Evolutionary conservation across 352 stramenopile species (phyloP).

Genomic region (Phytophthora ramorum): DNA sequence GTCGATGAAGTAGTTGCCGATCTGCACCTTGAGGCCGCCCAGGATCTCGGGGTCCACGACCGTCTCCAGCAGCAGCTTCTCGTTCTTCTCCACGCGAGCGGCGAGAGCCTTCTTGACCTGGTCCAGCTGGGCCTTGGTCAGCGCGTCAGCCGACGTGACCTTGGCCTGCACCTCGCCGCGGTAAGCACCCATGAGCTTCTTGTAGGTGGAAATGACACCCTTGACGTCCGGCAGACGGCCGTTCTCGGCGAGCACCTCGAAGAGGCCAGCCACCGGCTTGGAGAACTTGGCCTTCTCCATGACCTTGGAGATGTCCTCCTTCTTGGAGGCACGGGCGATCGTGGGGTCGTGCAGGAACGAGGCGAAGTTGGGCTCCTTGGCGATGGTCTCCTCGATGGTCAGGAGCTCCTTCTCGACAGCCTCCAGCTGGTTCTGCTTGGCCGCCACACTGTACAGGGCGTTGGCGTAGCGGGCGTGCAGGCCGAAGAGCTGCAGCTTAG

Average conservation of each 20-base stretch:
- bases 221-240: slow-evolving; percentile 91
- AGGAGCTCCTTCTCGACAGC: slow-evolving; percentile 92
- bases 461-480: slow-evolving; percentile 97
- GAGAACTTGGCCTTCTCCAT: slow-evolving; percentile 93
- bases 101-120: slow-evolving; percentile 94
- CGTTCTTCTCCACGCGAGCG: slow-evolving; percentile 85
- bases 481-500: slow-evolving; percentile 96
- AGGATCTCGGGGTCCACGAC: slow-evolving; percentile 95
- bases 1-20: slow-evolving; percentile 98
- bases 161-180: slow-evolving; percentile 96
- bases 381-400: slow-evolving; percentile 80
- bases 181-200: slow-evolving; percentile 96
- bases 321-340: slow-evolving; percentile 94
- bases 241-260: slow-evolving; percentile 97
- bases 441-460: slow-evolving; percentile 96
- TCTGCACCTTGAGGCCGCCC: slow-evolving; percentile 97
- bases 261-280: slow-evolving; percentile 94
- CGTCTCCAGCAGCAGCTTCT: slow-evolving; percentile 93
- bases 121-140: slow-evolving; percentile 93
- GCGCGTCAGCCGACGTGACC: slow-evolving; percentile 95
- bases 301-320: slow-evolving; percentile 92
- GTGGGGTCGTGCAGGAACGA: slow-evolving; percentile 97
- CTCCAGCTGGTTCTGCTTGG: slow-evolving; percentile 85
- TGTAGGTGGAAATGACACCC: slow-evolving; percentile 90
- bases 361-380: slow-evolving; percentile 90